These are phyloP conservation scores for Klebsormidium nitens DNA, from an alignment of 139 green algal genomes.

Conservation along the genomic window DNA sequence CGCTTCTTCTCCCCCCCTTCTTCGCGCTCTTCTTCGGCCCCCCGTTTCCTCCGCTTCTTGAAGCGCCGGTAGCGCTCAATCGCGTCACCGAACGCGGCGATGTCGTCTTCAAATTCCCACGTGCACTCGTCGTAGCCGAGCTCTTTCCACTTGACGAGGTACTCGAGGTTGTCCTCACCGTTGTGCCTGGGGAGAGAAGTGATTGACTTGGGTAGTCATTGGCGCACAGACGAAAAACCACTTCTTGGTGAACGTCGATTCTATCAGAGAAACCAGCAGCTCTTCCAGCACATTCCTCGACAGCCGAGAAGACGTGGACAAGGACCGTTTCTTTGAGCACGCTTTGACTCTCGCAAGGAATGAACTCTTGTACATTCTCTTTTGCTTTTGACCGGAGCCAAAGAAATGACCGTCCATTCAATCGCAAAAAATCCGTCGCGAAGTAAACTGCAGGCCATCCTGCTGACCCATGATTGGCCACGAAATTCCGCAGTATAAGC, in stretches of 20 bases:
- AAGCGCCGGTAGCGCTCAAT: not conserved
- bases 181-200: not conserved
- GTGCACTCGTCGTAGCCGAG: constrained; percentile 40
- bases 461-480: too few species aligned
- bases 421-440: too few species aligned
- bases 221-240: not conserved
- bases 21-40: constrained; percentile 2
- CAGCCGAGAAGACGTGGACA: too few species aligned
- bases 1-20: not conserved
- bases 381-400: too few species aligned
- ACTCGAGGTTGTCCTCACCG: constrained; percentile 14
- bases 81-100: constrained; percentile 6
- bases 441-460: too few species aligned
- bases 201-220: not conserved
- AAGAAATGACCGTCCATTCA: too few species aligned
- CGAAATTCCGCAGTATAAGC: too few species aligned
- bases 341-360: too few species aligned
- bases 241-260: not conserved
- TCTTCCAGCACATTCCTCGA: not conserved
- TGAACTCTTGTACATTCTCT: too few species aligned
- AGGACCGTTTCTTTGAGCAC: too few species aligned
- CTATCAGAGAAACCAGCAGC: not conserved
- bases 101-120: constrained; percentile 35
- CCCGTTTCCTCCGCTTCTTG: not conserved
- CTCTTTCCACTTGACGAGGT: constrained; percentile 42